Base-by-base conservation (phyloP, 2,329 filamentous ascomycete genomes). In the Microascus cirrosus region DNA sequence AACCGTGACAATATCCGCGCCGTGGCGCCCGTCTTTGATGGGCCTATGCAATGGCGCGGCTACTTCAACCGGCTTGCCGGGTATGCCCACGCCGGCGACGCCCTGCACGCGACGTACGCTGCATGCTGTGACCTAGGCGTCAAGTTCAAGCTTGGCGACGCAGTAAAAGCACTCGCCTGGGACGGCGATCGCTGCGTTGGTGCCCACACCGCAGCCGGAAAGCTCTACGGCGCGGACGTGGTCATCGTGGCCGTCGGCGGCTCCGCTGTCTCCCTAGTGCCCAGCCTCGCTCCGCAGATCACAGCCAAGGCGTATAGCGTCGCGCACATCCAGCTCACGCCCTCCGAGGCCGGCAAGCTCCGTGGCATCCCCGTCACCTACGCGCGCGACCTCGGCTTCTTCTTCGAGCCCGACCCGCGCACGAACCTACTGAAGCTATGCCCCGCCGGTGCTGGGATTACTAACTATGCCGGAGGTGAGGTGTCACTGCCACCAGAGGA, bases 361-460 rank as follows among this genome's bases (percentile, higher is more conserved):
- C 74, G 77, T 1, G 79, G 79, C 2, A 81, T 86, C 12, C 83
- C 83, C 0, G 79, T 84, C 0, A 82, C 78, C 0, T 83, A 84
- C 56, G 77, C 78, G 1, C 76, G 83, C 1, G 83, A 86, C 60
- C 69, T 85, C 0, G 82, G 82, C 0, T 86, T 86, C 71, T 82
- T 84, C 68, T 86, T 86, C 59, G 83, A 86, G 66, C 82, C 83
- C 0, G 83, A 86, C 61, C 77, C 74, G 0, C 72, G 74, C 60
- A 84, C 81, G 0, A 75, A 76, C 24, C 66, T 84, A 4, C 68
- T 86, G 51, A 86, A 86, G 68, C 64, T 86, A 11, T 85, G 81
- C 62, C 80, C 81, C 0, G 74, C 79, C 65, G 81, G 81, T 1
- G 79, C 76, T 0, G 83, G 82, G 0, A 83, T 82, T 62, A 77